A percentile compares a stretch with the other conserved stretches of the same genome.
phyloP scores from a whole-genome alignment of 2,329 filamentous ascomycete genomes.

The Fusarium sp. region DNA sequence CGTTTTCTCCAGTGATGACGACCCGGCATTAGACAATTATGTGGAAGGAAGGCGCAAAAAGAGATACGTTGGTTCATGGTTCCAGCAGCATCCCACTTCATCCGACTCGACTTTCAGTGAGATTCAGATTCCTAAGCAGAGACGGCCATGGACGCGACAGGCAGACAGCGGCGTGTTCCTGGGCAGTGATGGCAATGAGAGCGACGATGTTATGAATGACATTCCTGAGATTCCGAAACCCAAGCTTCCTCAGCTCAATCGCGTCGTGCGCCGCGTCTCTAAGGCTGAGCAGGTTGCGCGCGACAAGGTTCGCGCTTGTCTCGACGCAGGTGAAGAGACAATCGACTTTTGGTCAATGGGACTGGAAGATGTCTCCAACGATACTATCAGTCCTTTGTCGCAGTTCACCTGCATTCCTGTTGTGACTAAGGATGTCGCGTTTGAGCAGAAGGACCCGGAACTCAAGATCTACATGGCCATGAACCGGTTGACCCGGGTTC shows the following conservation, averaged over 20 bases:
- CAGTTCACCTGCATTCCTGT: conserved; percentile 69
- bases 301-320: conserved; percentile 64
- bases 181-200: conserved; percentile 71
- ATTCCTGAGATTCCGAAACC: conserved; percentile 53
- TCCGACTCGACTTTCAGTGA: conserved; percentile 65
- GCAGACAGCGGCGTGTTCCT: conserved; percentile 80
- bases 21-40: conserved; percentile 77
- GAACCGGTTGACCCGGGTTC: conserved; percentile 71
- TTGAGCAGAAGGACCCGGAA: conserved; percentile 70
- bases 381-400: conserved; percentile 70
- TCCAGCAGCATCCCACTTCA: conserved; percentile 69
- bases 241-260: conserved; percentile 58
- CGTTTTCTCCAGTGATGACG: conserved; percentile 81
- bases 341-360: conserved; percentile 74
- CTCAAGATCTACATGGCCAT: conserved; percentile 74
- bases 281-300: conserved; percentile 63
- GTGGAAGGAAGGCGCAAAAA: conserved; percentile 70
- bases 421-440: conserved; percentile 70
- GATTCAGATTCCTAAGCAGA: conserved; percentile 57
- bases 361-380: conserved; percentile 69
- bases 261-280: conserved; percentile 53
- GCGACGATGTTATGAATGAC: conserved; percentile 57
- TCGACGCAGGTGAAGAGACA: conserved; percentile 71
- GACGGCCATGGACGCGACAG: conserved; percentile 70
- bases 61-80: conserved; percentile 78